Evolutionary conservation across 2,329 filamentous ascomycete genomes (phyloP).

Genomic region (Fusarium nurragi): DNA sequence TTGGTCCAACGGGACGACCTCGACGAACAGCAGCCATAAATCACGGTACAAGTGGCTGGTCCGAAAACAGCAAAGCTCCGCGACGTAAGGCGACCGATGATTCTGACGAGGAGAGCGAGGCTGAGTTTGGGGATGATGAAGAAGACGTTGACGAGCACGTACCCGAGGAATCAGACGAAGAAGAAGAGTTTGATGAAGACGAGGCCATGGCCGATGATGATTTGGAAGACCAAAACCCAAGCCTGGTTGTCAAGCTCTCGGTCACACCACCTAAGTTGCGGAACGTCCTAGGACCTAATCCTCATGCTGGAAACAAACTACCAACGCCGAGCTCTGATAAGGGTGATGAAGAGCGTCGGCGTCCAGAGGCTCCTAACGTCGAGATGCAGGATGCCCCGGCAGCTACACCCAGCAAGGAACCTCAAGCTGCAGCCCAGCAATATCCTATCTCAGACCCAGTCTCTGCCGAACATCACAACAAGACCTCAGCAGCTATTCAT

Average conservation of each 20-base stretch:
- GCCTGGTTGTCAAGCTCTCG: conserved; percentile 79
- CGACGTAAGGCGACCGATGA: conserved; percentile 59
- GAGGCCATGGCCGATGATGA: conserved; percentile 65
- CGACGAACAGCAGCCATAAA: conserved; percentile 61
- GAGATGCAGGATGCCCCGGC: conserved; percentile 44
- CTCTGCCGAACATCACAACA: conserved; percentile 28
- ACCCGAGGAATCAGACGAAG: conserved; percentile 68
- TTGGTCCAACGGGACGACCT: conserved; percentile 60
- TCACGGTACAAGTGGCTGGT: conserved; percentile 62
- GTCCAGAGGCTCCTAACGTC: conserved; percentile 25
- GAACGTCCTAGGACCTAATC: conserved; percentile 43
- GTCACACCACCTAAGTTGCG: conserved; percentile 56
- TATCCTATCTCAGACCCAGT: conserved; percentile 22
- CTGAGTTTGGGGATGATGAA: conserved; percentile 79
- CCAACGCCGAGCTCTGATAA: conserved; percentile 38
- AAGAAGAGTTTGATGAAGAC: conserved; percentile 67
- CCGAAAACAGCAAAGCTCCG: conserved; percentile 47
- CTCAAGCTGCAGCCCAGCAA: not conserved
- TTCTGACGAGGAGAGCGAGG: conserved; percentile 75
- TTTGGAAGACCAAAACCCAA: conserved; percentile 60
- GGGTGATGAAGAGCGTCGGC: conserved; percentile 17
- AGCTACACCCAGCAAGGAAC: conserved; percentile 7
- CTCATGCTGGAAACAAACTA: conserved; percentile 37
- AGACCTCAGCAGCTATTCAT: conserved; percentile 48
- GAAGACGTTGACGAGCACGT: conserved; percentile 75